A percentile compares a stretch with the other conserved stretches of the same genome.
Conservation (phyloP, 2,329 filamentous ascomycete genomes). For the Scolecobasidium constrictum region DNA sequence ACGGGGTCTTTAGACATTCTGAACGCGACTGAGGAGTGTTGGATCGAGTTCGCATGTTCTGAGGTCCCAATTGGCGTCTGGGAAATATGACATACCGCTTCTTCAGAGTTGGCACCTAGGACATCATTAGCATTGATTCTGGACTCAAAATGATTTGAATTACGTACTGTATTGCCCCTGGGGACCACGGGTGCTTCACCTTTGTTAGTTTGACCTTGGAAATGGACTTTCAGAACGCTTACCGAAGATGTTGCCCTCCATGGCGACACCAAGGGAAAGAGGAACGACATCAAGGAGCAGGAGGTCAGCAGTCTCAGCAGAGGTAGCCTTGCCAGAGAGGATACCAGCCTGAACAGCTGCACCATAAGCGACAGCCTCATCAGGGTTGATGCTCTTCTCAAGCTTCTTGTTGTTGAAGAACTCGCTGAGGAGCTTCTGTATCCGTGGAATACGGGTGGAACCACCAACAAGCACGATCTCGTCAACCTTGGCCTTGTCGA, state of each 20-base stretch:
- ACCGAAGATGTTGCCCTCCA: slow-evolving; percentile 99
- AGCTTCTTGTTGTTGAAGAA: slow-evolving; percentile 99
- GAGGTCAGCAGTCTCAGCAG: slow-evolving; percentile 86
- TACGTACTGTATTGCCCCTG: too few species aligned
- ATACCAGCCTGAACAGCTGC: slow-evolving; percentile 98
- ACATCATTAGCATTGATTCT: too few species aligned
- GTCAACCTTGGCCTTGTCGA: slow-evolving; percentile 87
- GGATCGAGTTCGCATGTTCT: too few species aligned
- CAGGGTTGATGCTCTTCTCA: slow-evolving; percentile 99
- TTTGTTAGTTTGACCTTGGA: too few species aligned
- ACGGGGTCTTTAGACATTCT: not conserved
- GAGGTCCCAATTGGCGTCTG: too few species aligned
- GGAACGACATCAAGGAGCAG: slow-evolving; percentile 93
- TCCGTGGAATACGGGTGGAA: slow-evolving; percentile 95
- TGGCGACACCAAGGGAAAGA: slow-evolving; percentile 94
- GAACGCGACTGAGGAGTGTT: too few species aligned
- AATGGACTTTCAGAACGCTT: too few species aligned
- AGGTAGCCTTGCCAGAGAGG: slow-evolving; percentile 94
- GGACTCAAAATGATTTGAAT: too few species aligned
- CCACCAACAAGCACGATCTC: slow-evolving; percentile 99
- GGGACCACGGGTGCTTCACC: slow-evolving; percentile 85
- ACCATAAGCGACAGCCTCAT: slow-evolving; percentile 98
- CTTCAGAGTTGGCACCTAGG: slow-evolving; percentile 17
- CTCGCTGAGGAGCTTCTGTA: slow-evolving; percentile 98
- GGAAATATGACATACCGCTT: not conserved